Conservation (phyloP, 805 yeast species). For the Wickerhamia fluorescens region DNA sequence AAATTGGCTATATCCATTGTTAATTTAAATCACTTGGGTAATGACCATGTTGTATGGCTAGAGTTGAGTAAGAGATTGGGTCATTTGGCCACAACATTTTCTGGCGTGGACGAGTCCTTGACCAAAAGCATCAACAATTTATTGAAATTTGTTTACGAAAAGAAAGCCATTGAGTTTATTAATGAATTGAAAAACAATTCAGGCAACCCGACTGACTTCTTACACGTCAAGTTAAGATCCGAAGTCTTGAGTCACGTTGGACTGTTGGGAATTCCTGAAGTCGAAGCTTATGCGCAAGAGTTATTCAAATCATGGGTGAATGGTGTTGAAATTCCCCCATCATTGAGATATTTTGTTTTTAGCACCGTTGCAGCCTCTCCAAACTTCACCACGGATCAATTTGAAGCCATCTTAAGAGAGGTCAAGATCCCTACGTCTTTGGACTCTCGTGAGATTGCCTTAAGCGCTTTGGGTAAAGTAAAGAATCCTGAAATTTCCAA, state of each 20-base stretch:
- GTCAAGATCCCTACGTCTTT: conserved; percentile 44
- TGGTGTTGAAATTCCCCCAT: conserved; percentile 31
- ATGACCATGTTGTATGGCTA: conserved; percentile 46
- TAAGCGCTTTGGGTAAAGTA: conserved; percentile 47
- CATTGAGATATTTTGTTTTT: conserved; percentile 38
- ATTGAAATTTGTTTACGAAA: conserved; percentile 22
- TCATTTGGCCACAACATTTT: conserved; percentile 27
- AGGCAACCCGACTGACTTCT: conserved; percentile 17
- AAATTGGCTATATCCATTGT: conserved; percentile 29
- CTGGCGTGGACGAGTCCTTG: conserved; percentile 13
- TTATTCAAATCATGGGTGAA: conserved; percentile 20
- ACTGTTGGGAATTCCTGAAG: conserved; percentile 27
- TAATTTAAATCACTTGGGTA: conserved; percentile 18
- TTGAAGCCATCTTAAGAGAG: conserved; percentile 38
- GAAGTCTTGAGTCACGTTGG: conserved; percentile 37
- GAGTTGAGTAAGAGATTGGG: conserved; percentile 40
- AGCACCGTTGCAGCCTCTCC: conserved; percentile 35
- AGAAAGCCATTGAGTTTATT: conserved; percentile 21
- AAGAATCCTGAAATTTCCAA: conserved; percentile 28
- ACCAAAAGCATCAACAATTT: conserved; percentile 8
- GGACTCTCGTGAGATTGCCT: conserved; percentile 53
- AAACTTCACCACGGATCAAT: conserved; percentile 24
- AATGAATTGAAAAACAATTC: conserved; percentile 13
- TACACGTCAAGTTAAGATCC: conserved; percentile 28
- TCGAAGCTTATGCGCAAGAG: conserved; percentile 27